Base-by-base conservation (phyloP, 1,139 yeast species). In the Hyphopichia khmerensis region DNA sequence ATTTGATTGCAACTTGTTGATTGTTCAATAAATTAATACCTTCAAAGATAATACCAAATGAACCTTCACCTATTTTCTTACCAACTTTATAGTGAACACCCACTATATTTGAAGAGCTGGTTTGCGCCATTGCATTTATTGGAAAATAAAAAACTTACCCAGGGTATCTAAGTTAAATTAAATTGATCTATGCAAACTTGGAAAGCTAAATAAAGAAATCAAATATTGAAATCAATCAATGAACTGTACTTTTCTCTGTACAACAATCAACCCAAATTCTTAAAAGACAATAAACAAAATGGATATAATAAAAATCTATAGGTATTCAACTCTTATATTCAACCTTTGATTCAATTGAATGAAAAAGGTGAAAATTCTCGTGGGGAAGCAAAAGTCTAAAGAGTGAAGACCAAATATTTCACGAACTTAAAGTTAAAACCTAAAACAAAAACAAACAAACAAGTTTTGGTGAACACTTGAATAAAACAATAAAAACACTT, bases 11-110 rank as follows among this genome's bases (percentile, higher is more conserved):
- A 68, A 95, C 78, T 61, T 87, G 79, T 70, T 84, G 81, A 60
- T 87, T 88, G 51, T 78, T 76, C 53, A 93, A 76, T 50, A 93
- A 74, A 62, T 93, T 93, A 44, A 87, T 82, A 29, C 99, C 99
- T 68, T 91, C 97, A 64, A 91, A 93, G 42, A 93, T 91, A 40
- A 91, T 93, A 18, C 99, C 99, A 70, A 93, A 93, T 1, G 98
- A 91, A 16, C 99, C 99, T 66, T 93, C 98, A 33, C 99, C 99
- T 46, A 93, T 93, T 69, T 93, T 93, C 62, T 90, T 90, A 39
- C 97, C 99, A 47, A 93, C 90, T 51, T 93, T 90, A 70, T 89
- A 93, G 72, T 93, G 98, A 27, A 78, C 75, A 19, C 84, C 84
- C 30, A 79, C 82, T 36, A 77, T 67, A 48, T 69, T 70, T 19